These are phyloP conservation scores for Monilinia vaccinii-corymbosi DNA, from an alignment of 2,329 filamentous ascomycete species.

Conservation along the genomic window DNA sequence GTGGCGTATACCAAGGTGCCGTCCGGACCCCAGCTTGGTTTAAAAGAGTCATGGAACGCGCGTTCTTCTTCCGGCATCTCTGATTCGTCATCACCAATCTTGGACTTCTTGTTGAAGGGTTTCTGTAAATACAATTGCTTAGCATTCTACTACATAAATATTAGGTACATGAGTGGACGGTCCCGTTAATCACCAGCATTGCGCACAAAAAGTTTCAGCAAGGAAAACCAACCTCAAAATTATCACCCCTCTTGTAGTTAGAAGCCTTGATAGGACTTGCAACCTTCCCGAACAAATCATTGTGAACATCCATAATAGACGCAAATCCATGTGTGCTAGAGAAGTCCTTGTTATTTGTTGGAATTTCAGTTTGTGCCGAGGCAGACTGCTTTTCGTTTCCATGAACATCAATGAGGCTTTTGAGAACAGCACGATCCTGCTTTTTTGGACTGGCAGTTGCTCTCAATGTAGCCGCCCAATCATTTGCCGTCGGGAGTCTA, in stretches of 20 bases:
- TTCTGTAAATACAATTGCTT: conserved; percentile 54
- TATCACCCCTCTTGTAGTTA: conserved; percentile 50
- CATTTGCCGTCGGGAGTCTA: conserved; percentile 57
- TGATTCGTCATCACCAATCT: conserved; percentile 53
- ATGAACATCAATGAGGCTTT: conserved; percentile 35
- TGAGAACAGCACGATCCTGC: conserved; percentile 70
- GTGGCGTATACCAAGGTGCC: conserved; percentile 62
- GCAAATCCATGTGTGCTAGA: conserved; percentile 56
- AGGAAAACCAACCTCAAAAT: conserved; percentile 80
- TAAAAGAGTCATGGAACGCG: conserved; percentile 62
- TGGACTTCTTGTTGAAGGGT: conserved; percentile 74
- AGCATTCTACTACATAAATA: conserved; percentile 34
- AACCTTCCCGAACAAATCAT: conserved; percentile 75
- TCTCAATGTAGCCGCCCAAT: conserved; percentile 90
- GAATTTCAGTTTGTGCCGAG: conserved; percentile 39
- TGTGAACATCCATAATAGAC: conserved; percentile 93
- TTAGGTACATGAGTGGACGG: conserved; percentile 30
- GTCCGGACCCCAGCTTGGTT: conserved; percentile 69
- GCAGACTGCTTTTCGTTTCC: conserved; percentile 36
- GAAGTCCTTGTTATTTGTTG: conserved; percentile 26
- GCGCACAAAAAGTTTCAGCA: conserved; percentile 22
- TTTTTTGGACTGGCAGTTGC: conserved; percentile 92
- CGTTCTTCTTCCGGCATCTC: conserved; percentile 55
- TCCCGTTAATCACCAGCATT: conserved; percentile 18
- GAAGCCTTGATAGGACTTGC: conserved; percentile 48